Evolutionary conservation across 257 asterid genomes (phyloP).

Genomic region (Sherardia arvensis): DNA sequence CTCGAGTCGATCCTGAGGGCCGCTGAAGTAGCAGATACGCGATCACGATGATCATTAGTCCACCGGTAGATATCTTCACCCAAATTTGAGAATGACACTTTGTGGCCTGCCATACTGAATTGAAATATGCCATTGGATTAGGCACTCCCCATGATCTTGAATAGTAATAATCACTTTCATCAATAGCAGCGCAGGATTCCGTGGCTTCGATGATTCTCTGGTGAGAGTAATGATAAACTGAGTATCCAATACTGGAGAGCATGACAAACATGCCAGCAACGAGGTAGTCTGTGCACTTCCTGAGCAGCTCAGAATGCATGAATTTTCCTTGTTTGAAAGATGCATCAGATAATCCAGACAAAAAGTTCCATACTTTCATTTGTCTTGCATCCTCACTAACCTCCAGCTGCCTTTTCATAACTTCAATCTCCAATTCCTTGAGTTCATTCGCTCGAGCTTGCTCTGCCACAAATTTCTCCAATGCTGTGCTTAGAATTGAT

Average conservation of each 20-base stretch:
- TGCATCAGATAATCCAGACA: slow-evolving; percentile 73
- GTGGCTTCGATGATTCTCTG: slow-evolving; percentile 69
- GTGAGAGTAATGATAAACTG: slow-evolving; percentile 63
- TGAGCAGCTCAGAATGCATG: slow-evolving; percentile 66
- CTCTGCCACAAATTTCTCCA: slow-evolving; percentile 67
- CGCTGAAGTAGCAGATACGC: slow-evolving; percentile 58
- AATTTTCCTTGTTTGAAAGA: slow-evolving; percentile 65
- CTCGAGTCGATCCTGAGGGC: slow-evolving; percentile 48
- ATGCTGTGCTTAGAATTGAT: slow-evolving; percentile 35
- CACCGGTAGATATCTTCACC: slow-evolving; percentile 61
- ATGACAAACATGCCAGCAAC: slow-evolving; percentile 67
- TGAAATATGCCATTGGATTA: slow-evolving; percentile 42
- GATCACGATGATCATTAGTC: slow-evolving; percentile 43
- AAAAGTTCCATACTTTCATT: slow-evolving; percentile 60
- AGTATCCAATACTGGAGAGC: slow-evolving; percentile 60
- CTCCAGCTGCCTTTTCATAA: slow-evolving; percentile 54
- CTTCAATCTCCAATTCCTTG: slow-evolving; percentile 61
- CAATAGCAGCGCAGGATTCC: slow-evolving; percentile 50
- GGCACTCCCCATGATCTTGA: slow-evolving; percentile 81
- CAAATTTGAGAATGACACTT: slow-evolving; percentile 64
- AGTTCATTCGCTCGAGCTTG: slow-evolving; percentile 79
- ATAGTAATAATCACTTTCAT: slow-evolving; percentile 21
- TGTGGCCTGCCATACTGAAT: slow-evolving; percentile 51
- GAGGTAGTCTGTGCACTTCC: slow-evolving; percentile 64
- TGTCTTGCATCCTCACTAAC: slow-evolving; percentile 45